These are phyloP conservation scores for Asparagopsis taxiformis DNA, from an alignment of 31 red algal species.

Conservation along the genomic window DNA sequence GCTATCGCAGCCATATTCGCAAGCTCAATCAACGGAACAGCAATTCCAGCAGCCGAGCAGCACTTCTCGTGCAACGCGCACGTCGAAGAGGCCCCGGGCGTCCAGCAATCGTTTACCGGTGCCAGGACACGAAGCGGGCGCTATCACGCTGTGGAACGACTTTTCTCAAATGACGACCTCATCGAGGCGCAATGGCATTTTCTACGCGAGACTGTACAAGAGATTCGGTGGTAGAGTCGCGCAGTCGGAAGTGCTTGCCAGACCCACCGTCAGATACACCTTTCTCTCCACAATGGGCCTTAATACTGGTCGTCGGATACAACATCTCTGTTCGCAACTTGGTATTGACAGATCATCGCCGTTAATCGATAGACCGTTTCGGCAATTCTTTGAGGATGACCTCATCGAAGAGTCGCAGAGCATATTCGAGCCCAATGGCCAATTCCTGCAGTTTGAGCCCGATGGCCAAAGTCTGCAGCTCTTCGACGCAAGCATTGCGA, in stretches of 20 bases:
- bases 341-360: conserved; percentile 16
- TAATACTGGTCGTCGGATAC: conserved; percentile 25
- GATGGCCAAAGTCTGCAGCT: no score
- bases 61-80: no score
- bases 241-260: conserved; percentile 4
- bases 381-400: no score
- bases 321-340: conserved; percentile 25
- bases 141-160: conserved; percentile 20
- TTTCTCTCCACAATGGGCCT: conserved; percentile 53
- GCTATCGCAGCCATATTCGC: no score
- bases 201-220: conserved; percentile 17
- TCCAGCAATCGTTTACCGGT: no score
- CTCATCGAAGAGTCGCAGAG: no score
- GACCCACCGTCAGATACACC: conserved; percentile 22
- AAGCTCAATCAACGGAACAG: no score
- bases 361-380: conserved; percentile 4
- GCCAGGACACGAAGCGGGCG: conserved; percentile 1
- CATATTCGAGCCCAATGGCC: no score
- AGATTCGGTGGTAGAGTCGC: conserved; percentile 23
- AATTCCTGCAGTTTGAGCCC: no score
- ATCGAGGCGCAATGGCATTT: conserved; percentile 19
- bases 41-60: no score
- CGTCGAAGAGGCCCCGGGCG: no score
- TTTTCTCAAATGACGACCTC: conserved; percentile 10
- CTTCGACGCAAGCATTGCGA: no score